Evolutionary conservation across 257 asterid species (phyloP).

Genomic region (Primulina tabacum): DNA sequence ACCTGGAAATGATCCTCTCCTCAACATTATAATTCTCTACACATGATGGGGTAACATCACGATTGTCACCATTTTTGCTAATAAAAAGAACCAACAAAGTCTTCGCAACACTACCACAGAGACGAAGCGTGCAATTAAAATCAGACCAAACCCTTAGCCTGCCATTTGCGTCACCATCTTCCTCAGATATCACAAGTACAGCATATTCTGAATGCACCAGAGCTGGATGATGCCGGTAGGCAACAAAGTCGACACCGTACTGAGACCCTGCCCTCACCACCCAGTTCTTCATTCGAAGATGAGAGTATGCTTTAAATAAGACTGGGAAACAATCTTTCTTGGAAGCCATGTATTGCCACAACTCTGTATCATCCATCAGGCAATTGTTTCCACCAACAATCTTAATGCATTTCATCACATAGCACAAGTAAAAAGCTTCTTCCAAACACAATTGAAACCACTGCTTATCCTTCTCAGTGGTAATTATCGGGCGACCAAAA

Average conservation of each 20-base stretch:
- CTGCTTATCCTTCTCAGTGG: constrained; percentile 53
- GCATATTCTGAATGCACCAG: constrained; percentile 87
- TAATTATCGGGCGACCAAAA: constrained; percentile 53
- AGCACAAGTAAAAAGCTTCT: constrained; percentile 65
- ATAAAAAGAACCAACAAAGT: constrained; percentile 58
- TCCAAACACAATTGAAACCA: constrained; percentile 67
- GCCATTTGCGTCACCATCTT: constrained; percentile 29
- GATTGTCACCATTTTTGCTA: constrained; percentile 18
- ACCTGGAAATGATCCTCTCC: constrained; percentile 49
- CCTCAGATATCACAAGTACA: constrained; percentile 45
- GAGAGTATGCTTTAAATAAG: not conserved
- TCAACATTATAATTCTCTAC: constrained; percentile 44
- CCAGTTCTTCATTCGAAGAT: constrained; percentile 61
- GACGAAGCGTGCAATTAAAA: constrained; percentile 70
- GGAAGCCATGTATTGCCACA: constrained; percentile 48
- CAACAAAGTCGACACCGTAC: constrained; percentile 78
- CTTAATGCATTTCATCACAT: constrained; percentile 53
- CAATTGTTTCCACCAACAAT: constrained; percentile 38
- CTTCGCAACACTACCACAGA: constrained; percentile 83
- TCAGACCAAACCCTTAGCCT: constrained; percentile 87
- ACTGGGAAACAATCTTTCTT: constrained; percentile 35
- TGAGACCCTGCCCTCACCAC: constrained; percentile 66
- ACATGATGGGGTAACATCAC: constrained; percentile 24
- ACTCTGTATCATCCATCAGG: constrained; percentile 34
- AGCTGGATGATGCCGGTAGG: constrained; percentile 80